These are phyloP conservation scores for Maudiozyma bulderi DNA, from an alignment of 805 yeast genomes.

Conservation along the genomic window DNA sequence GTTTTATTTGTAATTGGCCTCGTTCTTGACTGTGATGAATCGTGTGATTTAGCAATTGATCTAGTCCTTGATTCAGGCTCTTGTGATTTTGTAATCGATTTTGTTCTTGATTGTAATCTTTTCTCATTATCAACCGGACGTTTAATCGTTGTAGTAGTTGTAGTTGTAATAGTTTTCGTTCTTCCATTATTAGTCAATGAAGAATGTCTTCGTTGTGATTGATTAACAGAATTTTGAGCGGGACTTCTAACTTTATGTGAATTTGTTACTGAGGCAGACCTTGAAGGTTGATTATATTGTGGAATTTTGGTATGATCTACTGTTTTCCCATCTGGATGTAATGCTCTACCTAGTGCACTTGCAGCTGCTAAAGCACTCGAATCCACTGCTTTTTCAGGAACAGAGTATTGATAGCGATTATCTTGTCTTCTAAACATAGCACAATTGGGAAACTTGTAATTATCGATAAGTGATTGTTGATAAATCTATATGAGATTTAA, in stretches of 20 bases:
- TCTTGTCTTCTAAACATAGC: conserved; percentile 6
- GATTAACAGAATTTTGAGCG: conserved; percentile 1
- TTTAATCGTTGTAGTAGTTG: too few relatives aligned
- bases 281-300: conserved; percentile 14
- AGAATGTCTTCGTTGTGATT: conserved; percentile 5
- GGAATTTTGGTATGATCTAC: conserved; percentile 21
- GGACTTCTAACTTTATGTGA: conserved; percentile 1
- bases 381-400: conserved; percentile 20
- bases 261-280: conserved; percentile 9
- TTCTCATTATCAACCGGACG: too few relatives aligned
- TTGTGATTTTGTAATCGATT: neutral
- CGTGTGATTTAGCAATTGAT: neutral
- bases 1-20: neutral
- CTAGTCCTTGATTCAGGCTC: neutral
- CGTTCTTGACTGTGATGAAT: neutral
- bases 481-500: too few relatives aligned
- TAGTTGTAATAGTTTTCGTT: neutral
- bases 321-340: conserved; percentile 25
- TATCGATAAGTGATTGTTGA: neutral
- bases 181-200: neutral
- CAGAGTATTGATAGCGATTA: neutral
- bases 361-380: conserved; percentile 59
- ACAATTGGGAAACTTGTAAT: too few relatives aligned
- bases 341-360: conserved; percentile 42
- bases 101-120: too few relatives aligned